Conservation (phyloP, 2,329 filamentous ascomycete species). For the Fusarium palustre region DNA sequence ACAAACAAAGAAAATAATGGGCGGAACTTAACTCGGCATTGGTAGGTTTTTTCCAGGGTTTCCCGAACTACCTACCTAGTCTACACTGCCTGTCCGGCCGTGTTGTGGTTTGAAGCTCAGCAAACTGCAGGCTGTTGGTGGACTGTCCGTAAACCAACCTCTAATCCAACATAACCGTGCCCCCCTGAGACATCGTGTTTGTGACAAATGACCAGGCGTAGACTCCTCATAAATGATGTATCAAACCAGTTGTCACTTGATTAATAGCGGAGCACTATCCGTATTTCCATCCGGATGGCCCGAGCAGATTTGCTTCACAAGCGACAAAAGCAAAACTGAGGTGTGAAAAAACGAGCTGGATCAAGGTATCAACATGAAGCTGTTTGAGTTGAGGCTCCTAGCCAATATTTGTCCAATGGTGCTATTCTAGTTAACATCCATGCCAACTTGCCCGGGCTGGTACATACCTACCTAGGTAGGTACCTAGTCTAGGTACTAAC, state of each 20-base stretch:
- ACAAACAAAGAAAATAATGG: constrained; percentile 20
- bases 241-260: constrained; percentile 1
- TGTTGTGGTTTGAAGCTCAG: constrained; percentile 8
- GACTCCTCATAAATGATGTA: constrained; percentile 22
- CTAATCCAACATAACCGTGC: constrained; percentile 1
- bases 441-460: no score
- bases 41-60: background rate
- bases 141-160: constrained; percentile 13
- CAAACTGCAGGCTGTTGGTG: background rate
- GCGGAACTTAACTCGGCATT: background rate
- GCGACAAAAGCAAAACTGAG: background rate
- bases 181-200: constrained; percentile 6
- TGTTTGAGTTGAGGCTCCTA: constrained; percentile 1
- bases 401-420: background rate
- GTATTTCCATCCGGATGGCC: background rate
- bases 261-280: background rate
- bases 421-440: no score
- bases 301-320: background rate
- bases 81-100: background rate
- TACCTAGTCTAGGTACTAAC: no score
- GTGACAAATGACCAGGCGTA: constrained; percentile 19
- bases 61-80: background rate
- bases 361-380: background rate
- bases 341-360: background rate
- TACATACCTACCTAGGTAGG: background rate